Percentiles rank a stretch among this genome's conserved stretches.
Evolutionary conservation across 1,284 basidiomycete species (phyloP).

Genomic region (Puccinia novopanici): DNA sequence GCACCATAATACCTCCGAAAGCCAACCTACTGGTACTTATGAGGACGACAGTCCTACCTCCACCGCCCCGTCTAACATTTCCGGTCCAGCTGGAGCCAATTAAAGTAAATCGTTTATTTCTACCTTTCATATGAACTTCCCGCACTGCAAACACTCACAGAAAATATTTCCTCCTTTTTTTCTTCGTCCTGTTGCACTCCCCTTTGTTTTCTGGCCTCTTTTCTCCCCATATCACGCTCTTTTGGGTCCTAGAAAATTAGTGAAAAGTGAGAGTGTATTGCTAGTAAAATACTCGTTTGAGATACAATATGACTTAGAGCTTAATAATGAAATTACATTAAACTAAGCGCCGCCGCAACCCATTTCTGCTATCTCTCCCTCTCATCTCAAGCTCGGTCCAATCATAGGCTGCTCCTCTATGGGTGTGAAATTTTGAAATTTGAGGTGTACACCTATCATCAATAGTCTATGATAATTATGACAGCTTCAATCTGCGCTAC

Average conservation of each 20-base stretch:
- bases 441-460: too few species aligned
- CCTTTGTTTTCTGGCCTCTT: background rate
- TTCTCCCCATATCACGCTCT: too few species aligned
- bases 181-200: background rate
- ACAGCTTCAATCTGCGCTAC: too few species aligned
- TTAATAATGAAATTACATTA: background rate
- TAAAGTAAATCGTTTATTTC: background rate
- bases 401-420: too few species aligned
- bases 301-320: background rate
- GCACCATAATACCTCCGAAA: background rate
- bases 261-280: conserved; percentile 8
- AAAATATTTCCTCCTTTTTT: background rate
- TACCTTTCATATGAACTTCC: background rate
- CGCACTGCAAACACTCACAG: background rate
- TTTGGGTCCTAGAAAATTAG: background rate
- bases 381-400: too few species aligned
- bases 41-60: conserved; percentile 38
- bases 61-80: conserved; percentile 29
- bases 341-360: too few species aligned
- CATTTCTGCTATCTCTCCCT: too few species aligned
- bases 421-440: too few species aligned
- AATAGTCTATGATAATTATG: too few species aligned
- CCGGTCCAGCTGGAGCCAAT: conserved; percentile 13
- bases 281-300: background rate
- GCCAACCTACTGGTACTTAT: background rate